A percentile compares a stretch with the other conserved stretches of the same genome.
phyloP scores from a whole-genome alignment of 2,329 filamentous ascomycete species.

The Penicillium sp. region DNA sequence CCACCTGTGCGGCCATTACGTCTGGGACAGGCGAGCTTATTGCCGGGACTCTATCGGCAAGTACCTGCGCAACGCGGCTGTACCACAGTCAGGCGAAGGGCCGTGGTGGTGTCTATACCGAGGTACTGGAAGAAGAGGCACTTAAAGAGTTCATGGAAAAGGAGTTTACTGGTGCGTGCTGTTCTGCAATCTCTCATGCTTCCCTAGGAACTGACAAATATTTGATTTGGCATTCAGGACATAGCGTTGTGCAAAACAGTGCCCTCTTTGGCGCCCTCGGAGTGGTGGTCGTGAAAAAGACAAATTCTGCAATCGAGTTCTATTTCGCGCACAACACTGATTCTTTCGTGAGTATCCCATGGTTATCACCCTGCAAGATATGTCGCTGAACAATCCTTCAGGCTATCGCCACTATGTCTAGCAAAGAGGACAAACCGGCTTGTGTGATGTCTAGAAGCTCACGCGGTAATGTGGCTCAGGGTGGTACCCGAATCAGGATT shows the following conservation, averaged over 20 bases:
- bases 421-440: constrained; percentile 66
- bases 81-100: constrained; percentile 65
- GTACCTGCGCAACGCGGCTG: constrained; percentile 78
- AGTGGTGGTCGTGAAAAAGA: constrained; percentile 85
- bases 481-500: constrained; percentile 27
- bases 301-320: constrained; percentile 68
- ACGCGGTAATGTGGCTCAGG: constrained; percentile 51
- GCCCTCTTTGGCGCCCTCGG: constrained; percentile 85
- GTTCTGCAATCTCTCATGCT: background rate
- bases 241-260: constrained; percentile 77
- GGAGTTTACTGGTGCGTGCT: constrained; percentile 75
- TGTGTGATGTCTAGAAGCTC: constrained; percentile 81
- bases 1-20: constrained; percentile 76
- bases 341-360: constrained; percentile 53
- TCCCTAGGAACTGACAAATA: constrained; percentile 1
- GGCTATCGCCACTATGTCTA: constrained; percentile 84
- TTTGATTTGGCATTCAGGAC: constrained; percentile 42
- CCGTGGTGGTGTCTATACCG: constrained; percentile 58
- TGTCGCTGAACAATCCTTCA: constrained; percentile 23
- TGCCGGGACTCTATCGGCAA: constrained; percentile 88
- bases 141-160: constrained; percentile 72
- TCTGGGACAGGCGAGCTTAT: constrained; percentile 98
- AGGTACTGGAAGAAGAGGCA: constrained; percentile 71
- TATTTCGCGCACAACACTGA: constrained; percentile 98
- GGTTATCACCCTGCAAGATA: background rate